Conservation (phyloP, 495 filamentous ascomycete species). For the Hypoxylon trugodes region DNA sequence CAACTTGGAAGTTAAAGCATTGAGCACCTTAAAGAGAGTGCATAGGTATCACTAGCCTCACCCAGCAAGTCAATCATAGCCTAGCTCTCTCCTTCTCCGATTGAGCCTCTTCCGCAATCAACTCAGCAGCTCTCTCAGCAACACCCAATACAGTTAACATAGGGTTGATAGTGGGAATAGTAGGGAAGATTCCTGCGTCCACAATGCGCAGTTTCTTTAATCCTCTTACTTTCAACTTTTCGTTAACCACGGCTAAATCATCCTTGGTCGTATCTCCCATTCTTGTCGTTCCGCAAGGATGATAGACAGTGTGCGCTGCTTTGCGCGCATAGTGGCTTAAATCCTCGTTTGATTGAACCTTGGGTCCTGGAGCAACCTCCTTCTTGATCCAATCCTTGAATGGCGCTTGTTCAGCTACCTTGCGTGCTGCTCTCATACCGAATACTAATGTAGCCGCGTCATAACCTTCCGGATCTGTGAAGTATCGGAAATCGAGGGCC, state of each 20-base stretch:
- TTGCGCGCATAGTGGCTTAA: conserved; percentile 77
- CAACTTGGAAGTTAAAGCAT: too few relatives aligned
- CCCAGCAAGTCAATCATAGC: conserved; percentile 29
- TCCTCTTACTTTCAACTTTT: conserved; percentile 62
- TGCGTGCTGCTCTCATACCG: conserved; percentile 75
- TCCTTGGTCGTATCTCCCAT: conserved; percentile 77
- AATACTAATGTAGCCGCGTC: conserved; percentile 82
- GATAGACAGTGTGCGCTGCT: conserved; percentile 85
- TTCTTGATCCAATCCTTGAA: conserved; percentile 83
- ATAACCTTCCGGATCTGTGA: conserved; percentile 84
- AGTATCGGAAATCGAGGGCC: conserved; percentile 86
- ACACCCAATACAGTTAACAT: conserved; percentile 72
- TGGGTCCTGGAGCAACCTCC: conserved; percentile 79
- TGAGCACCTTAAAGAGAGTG: not conserved
- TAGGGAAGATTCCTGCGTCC: conserved; percentile 69
- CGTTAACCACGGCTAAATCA: conserved; percentile 67
- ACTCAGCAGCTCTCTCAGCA: conserved; percentile 69
- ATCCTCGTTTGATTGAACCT: conserved; percentile 72
- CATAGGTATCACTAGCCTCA: not conserved
- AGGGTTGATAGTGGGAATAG: conserved; percentile 66
- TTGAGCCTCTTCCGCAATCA: conserved; percentile 59
- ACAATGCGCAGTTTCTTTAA: conserved; percentile 64
- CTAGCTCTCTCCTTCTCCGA: conserved; percentile 34
- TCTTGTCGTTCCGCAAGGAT: conserved; percentile 86
- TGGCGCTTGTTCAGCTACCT: conserved; percentile 72